Evolutionary conservation across 2,329 filamentous ascomycete genomes (phyloP).

Genomic region (Botryotinia convoluta): DNA sequence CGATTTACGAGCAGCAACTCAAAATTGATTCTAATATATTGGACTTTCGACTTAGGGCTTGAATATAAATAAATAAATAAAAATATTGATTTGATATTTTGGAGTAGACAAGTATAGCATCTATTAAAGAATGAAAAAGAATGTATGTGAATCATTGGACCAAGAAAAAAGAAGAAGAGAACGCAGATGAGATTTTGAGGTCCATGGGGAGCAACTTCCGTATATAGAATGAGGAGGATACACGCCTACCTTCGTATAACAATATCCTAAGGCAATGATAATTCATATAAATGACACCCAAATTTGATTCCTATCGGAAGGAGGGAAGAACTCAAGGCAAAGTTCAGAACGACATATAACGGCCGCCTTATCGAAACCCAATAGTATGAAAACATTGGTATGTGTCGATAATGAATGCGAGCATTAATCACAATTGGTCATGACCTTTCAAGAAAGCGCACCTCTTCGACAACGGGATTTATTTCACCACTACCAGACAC

Average conservation of each 20-base stretch:
- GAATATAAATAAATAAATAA: too few relatives aligned
- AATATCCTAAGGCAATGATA: not conserved
- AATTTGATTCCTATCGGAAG: not conserved
- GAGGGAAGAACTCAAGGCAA: not conserved
- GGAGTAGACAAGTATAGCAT: not conserved
- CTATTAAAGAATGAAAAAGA: not conserved
- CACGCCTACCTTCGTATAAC: not conserved
- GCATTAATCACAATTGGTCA: not conserved
- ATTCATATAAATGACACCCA: not conserved
- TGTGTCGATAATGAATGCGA: not conserved
- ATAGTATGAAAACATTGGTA: not conserved
- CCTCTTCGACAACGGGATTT: not conserved
- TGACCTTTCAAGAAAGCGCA: not conserved
- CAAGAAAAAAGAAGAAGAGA: not conserved
- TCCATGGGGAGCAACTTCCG: not conserved
- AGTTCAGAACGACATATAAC: not conserved
- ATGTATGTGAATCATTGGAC: not conserved
- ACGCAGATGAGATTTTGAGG: not conserved
- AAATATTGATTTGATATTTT: not conserved
- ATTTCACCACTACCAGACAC: not conserved
- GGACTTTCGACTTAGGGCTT: not conserved
- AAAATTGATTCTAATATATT: not conserved
- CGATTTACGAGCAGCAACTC: not conserved
- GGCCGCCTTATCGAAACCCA: not conserved
- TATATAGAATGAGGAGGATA: not conserved